These are phyloP conservation scores for Parasitella parasitica DNA, from an alignment of 371 early-diverging fungal genomes.

Conservation along the genomic window DNA sequence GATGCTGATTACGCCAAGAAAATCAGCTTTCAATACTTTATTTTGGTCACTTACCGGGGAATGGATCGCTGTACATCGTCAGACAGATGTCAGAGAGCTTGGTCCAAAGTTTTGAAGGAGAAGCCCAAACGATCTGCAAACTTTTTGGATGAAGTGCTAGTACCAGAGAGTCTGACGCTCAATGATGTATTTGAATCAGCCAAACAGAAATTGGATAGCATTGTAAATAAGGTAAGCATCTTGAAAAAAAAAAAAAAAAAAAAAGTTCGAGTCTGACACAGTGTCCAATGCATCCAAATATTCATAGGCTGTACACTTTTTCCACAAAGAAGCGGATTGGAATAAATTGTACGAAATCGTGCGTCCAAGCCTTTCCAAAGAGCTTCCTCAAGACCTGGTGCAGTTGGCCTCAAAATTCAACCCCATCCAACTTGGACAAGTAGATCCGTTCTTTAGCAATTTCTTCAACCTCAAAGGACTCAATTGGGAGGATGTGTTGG, in stretches of 20 bases:
- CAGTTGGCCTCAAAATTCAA: slow-evolving; percentile 13
- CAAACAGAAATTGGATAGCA: slow-evolving; percentile 27
- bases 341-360: slow-evolving; percentile 32
- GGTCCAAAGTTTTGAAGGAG: slow-evolving; percentile 22
- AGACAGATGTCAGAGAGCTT: slow-evolving; percentile 12
- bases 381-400: slow-evolving; percentile 8
- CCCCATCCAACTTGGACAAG: slow-evolving; percentile 15
- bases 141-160: slow-evolving; percentile 28
- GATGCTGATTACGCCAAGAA: background rate
- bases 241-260: no score
- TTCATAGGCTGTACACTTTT: slow-evolving; percentile 26
- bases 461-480: slow-evolving; percentile 25
- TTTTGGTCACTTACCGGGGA: slow-evolving; percentile 33
- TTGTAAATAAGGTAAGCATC: slow-evolving; percentile 33
- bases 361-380: slow-evolving; percentile 1
- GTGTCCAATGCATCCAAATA: no score
- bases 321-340: slow-evolving; percentile 38
- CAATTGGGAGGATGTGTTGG: slow-evolving; percentile 34
- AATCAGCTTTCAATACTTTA: slow-evolving; percentile 33
- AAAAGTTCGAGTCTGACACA: no score
- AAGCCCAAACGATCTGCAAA: slow-evolving; percentile 19
- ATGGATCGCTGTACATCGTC: slow-evolving; percentile 21
- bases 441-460: slow-evolving; percentile 23
- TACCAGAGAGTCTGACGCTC: slow-evolving; percentile 22
- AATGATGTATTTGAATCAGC: slow-evolving; percentile 33